Percentiles rank a stretch among this genome's conserved stretches.
Conservation (phyloP, 129 eudicot genomes). For the Scalesia atractyloides region DNA sequence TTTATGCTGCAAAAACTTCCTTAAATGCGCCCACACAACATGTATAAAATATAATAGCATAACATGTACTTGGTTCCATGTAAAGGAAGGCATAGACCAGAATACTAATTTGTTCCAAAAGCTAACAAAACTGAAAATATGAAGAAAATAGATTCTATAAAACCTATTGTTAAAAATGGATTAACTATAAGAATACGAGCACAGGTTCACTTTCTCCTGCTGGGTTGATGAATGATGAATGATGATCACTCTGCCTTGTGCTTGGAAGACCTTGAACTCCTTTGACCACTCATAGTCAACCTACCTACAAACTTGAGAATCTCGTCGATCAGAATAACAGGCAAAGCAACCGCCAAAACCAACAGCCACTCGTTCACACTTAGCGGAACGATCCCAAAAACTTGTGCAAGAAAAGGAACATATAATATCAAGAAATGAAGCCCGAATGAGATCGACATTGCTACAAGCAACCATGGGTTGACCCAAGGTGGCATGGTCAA, state of each 20-base stretch:
- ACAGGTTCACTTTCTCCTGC: constrained; percentile 13
- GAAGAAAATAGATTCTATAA: constrained; percentile 7
- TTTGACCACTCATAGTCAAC: constrained; percentile 33
- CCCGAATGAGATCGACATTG: constrained; percentile 69
- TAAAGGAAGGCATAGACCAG: not conserved
- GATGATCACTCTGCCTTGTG: constrained; percentile 39
- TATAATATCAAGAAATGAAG: constrained; percentile 76
- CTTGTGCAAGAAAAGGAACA: constrained; percentile 75
- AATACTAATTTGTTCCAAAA: constrained; percentile 1
- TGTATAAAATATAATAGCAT: too few relatives aligned
- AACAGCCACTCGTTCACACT: constrained; percentile 79
- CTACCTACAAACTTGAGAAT: constrained; percentile 80
- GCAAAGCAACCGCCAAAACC: constrained; percentile 67
- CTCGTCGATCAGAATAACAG: constrained; percentile 85
- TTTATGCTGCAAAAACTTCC: too few relatives aligned
- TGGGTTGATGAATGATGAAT: not conserved
- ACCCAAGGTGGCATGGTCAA: constrained; percentile 61
- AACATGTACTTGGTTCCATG: not conserved
- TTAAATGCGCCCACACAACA: too few relatives aligned
- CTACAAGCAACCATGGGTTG: constrained; percentile 19
- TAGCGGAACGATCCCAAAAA: constrained; percentile 72
- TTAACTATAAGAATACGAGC: constrained; percentile 10
- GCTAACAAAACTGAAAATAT: constrained; percentile 2
- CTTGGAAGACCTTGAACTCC: constrained; percentile 22
- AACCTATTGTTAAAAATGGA: constrained; percentile 17